phyloP scores from a whole-genome alignment of 2,329 filamentous ascomycete species.

The Fusarium piperis region DNA sequence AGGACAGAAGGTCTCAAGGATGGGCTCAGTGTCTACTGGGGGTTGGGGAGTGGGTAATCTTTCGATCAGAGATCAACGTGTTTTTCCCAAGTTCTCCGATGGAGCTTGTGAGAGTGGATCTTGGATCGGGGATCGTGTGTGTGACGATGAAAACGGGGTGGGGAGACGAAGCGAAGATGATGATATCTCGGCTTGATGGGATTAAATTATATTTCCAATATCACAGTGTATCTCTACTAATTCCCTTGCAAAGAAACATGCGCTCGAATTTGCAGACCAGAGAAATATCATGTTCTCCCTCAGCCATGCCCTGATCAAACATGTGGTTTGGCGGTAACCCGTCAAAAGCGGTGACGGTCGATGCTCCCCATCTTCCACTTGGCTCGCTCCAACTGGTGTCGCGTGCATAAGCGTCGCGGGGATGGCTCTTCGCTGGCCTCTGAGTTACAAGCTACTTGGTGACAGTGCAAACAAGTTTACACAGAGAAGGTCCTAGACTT shows the following conservation, averaged over 20 bases:
- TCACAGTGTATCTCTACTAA: not conserved
- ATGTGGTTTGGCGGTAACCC: conserved; percentile 10
- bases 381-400: conserved; percentile 40
- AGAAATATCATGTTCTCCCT: not conserved
- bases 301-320: not conserved
- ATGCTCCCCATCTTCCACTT: conserved; percentile 23
- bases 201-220: not conserved
- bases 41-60: conserved; percentile 23
- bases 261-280: not conserved
- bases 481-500: not conserved
- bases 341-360: conserved; percentile 37
- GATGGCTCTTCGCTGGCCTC: conserved; percentile 2
- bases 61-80: conserved; percentile 13
- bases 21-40: not conserved
- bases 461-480: not conserved
- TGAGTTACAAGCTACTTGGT: not conserved
- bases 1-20: not conserved
- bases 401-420: conserved; percentile 42
- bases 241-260: not conserved
- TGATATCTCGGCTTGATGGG: not conserved
- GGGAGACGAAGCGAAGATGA: not conserved
- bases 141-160: conserved; percentile 12
- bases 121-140: conserved; percentile 32
- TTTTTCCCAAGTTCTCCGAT: conserved; percentile 13
- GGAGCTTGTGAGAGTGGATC: conserved; percentile 31